Base-by-base conservation (phyloP, 345 rosid genomes). In the Brassica juncea region DNA sequence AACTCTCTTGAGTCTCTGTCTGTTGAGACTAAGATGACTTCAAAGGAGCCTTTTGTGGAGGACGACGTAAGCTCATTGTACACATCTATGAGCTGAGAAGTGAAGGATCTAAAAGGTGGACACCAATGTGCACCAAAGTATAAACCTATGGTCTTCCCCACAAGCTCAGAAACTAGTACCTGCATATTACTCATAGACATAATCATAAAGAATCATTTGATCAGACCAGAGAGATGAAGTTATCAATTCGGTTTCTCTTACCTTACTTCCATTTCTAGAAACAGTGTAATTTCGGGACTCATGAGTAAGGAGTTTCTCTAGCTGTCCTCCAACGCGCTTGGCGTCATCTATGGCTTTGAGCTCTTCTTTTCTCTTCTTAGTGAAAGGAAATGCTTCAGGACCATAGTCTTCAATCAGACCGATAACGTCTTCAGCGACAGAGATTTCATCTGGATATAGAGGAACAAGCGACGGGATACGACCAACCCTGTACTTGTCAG, bases 121-220 rank as follows among this genome's bases (percentile, higher is more conserved):
- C 88, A 88, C 95, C 95, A 90, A 31, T 88, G 82, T 63, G 95
- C 92, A 10, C 92, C 93, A 67, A 90, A 88, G 85, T 88, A 87
- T 58, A 92, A 87, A 31, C 97, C 97, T 15, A 90, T 71, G 19
- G 94, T 89, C 88, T 89, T 92, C 5, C 95, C 93, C 76, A 76
- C 85, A 63, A 92, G 92, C 69, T 90, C 72, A 34, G 93, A 82
- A 54, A 85, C 82, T 34, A 64, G 16, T 66, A 84, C 79, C 97
- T 92, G 86, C 77, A 16, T 39, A 67, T 44, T 10, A 19, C 34
- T 47, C 30, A 59, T n/a, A 62, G 1, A 70, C 60, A 64, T 28
- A 66, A 76, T n/a, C 74, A 59, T 28, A 6, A 58, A 8, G 21
- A 6, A 77, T 27, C 70, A n/a, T 32, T 64, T 66, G 55, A 34